These are phyloP conservation scores for Melocanna baccifera DNA, from an alignment of 176 grass and related monocot species.

Conservation along the genomic window DNA sequence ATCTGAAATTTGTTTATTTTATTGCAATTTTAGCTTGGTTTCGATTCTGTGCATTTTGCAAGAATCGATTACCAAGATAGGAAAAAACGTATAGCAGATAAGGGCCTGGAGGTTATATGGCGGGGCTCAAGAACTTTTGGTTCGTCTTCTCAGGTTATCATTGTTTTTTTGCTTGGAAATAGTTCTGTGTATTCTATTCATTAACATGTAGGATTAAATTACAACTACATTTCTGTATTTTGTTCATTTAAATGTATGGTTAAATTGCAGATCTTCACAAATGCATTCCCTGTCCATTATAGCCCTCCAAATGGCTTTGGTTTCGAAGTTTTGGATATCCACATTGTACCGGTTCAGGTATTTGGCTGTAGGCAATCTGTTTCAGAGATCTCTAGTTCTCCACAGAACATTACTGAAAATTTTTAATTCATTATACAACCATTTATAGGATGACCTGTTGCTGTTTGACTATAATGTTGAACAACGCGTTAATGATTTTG, in stretches of 20 bases:
- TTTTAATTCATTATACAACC: conserved; percentile 17
- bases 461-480: conserved; percentile 87
- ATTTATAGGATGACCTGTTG: conserved; percentile 65
- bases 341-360: conserved; percentile 81
- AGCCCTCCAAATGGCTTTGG: conserved; percentile 78
- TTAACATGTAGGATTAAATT: neutral
- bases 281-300: conserved; percentile 93
- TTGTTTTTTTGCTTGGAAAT: neutral
- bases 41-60: conserved; percentile 86
- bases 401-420: neutral
- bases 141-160: conserved; percentile 76
- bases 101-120: conserved; percentile 92
- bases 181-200: neutral
- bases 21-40: conserved; percentile 66
- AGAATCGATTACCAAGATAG: conserved; percentile 98
- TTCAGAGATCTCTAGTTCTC: neutral
- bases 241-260: conserved; percentile 13
- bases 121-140: conserved; percentile 77
- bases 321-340: conserved; percentile 63
- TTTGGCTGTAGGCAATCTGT: conserved; percentile 2
- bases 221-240: neutral
- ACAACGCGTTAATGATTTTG: conserved; percentile 79
- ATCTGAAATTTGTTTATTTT: conserved; percentile 14
- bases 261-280: conserved; percentile 79
- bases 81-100: conserved; percentile 52